Evolutionary conservation across 345 rosid genomes (phyloP).

Genomic region (Rhizophora apiculata): DNA sequence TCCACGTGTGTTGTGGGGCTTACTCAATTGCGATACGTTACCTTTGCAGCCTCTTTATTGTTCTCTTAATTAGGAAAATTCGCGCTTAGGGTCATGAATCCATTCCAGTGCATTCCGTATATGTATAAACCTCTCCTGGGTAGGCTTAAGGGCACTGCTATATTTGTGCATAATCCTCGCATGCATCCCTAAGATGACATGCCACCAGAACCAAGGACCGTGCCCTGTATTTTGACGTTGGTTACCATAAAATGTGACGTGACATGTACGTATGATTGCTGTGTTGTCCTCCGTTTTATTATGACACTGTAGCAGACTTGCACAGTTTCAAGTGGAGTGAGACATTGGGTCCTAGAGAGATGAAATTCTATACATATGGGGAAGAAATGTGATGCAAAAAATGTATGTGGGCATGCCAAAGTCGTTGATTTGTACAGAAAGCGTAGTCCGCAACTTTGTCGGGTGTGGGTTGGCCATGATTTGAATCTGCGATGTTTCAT

Average conservation of each 20-base stretch:
- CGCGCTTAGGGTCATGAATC: background rate
- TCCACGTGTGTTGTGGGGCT: background rate
- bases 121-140: background rate
- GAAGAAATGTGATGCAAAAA: background rate
- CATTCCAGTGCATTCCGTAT: background rate
- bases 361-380: conserved; percentile 18
- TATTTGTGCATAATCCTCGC: background rate
- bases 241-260: background rate
- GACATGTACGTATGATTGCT: background rate
- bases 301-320: conserved; percentile 1
- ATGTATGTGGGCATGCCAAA: background rate
- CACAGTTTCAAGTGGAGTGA: background rate
- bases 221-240: background rate
- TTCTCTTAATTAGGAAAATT: too few species aligned
- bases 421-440: conserved; percentile 3
- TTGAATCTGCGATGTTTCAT: background rate
- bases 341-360: conserved; percentile 8
- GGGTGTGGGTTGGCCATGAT: background rate
- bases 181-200: conserved; percentile 4
- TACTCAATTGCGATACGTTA: background rate
- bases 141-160: background rate
- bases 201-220: background rate
- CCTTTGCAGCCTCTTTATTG: background rate
- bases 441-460: conserved; percentile 17
- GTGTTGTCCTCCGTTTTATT: conserved; percentile 2